A percentile compares a stretch with the other conserved stretches of the same genome.
Evolutionary conservation across 805 yeast species (phyloP).

Genomic region (Kurtzmaniella fragi): DNA sequence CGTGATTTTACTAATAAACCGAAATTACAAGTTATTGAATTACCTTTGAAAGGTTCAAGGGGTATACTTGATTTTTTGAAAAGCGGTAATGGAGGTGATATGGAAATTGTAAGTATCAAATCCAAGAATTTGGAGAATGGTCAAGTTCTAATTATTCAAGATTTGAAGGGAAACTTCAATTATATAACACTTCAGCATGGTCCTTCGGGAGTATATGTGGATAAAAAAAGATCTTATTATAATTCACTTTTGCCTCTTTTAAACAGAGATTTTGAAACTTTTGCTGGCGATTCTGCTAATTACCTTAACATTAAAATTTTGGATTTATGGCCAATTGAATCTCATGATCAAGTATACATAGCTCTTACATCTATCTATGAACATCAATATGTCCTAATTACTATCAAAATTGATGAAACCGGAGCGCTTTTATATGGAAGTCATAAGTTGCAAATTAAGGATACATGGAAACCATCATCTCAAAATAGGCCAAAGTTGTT

Average conservation of each 20-base stretch:
- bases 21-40: constrained; percentile 30
- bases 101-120: constrained; percentile 55
- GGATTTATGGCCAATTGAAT: constrained; percentile 52
- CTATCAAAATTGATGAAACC: constrained; percentile 46
- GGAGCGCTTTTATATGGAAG: constrained; percentile 58
- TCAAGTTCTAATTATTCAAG: constrained; percentile 39
- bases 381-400: constrained; percentile 35
- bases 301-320: constrained; percentile 45
- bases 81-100: constrained; percentile 16
- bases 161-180: constrained; percentile 40
- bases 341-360: constrained; percentile 35
- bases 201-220: constrained; percentile 15
- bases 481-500: constrained; percentile 41
- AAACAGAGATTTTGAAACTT: constrained; percentile 40
- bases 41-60: constrained; percentile 10
- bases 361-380: constrained; percentile 14
- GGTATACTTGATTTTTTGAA: constrained; percentile 2
- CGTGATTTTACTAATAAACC: constrained; percentile 69
- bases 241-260: constrained; percentile 25
- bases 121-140: constrained; percentile 47
- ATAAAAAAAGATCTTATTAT: constrained; percentile 20
- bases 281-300: constrained; percentile 39
- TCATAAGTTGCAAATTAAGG: constrained; percentile 48
- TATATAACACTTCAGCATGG: constrained; percentile 22
- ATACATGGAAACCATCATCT: constrained; percentile 6